phyloP scores from a whole-genome alignment of 2,329 filamentous ascomycete genomes.

The Aspergillus eucalypticola region DNA sequence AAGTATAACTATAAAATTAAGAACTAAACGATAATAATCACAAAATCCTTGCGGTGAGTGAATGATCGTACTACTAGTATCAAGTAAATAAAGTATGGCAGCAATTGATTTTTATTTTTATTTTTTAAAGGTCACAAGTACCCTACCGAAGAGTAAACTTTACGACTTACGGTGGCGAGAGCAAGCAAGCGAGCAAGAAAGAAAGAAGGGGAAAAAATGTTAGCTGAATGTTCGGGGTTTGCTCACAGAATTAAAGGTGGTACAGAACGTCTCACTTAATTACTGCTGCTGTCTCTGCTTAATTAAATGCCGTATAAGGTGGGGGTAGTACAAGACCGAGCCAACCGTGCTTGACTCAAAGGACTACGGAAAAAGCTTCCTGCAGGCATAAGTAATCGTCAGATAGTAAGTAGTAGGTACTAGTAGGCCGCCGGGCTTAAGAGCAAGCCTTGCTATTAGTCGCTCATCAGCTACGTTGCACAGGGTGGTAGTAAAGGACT shows the following conservation, averaged over 20 bases:
- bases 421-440: neutral
- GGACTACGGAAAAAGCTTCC: conserved; percentile 17
- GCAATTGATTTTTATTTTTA: neutral
- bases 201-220: no score
- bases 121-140: neutral
- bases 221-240: neutral
- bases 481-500: conserved; percentile 4
- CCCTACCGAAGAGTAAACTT: neutral
- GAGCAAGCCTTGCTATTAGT: conserved; percentile 1
- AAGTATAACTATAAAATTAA: neutral
- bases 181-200: no score
- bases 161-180: conserved; percentile 5
- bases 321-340: conserved; percentile 5
- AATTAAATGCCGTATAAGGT: conserved; percentile 5
- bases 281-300: conserved; percentile 7
- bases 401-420: neutral
- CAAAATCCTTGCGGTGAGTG: neutral
- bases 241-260: neutral
- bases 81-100: neutral
- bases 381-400: neutral
- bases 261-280: conserved; percentile 7
- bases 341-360: conserved; percentile 4
- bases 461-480: conserved; percentile 1
- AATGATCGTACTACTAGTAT: neutral
- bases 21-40: neutral